Base-by-base conservation (phyloP, 1,284 basidiomycete genomes). In the Ustilago curta region DNA sequence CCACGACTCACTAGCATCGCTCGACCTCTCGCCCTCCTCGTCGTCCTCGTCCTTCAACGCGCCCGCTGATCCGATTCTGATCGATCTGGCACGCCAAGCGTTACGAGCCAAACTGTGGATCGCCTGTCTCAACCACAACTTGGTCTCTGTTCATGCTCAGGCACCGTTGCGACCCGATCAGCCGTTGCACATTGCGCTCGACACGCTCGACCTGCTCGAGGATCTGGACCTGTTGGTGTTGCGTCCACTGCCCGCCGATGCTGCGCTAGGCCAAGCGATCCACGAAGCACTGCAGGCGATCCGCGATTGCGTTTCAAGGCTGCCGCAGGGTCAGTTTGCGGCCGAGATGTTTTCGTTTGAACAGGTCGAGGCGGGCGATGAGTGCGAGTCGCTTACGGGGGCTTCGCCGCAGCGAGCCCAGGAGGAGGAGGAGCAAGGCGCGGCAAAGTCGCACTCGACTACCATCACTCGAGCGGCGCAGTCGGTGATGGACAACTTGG, bases 151-250 rank as follows among this genome's bases (percentile, higher is more conserved):
- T 8, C 37, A 65, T 8, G 44, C 56, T 12, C 51, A 44, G 7
- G 61, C 37, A 3, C 67, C 64, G 2, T 32, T 75, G 27, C 51
- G 60, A n/a, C 59, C 67, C 35, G 67, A 70, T 21, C 67, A 69
- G 49, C 62, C 63, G n/a, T 48, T 75, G 9, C 72, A 70, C 35
- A 63, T 75, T 25, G 72, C 67, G 8, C 60, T 75, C 16, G 67
- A 70, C 31, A 67, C 67, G 37, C 57, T 75, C 9, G 72, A 75
- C 40, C 43, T 75, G 52, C 64, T 75, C 21, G 72, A 75, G 18
- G 72, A 75, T n/a, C 57, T 70, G 8, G 52, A 74, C 31, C 48
- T 48, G 35, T 43, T 71, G 39, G 55, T 66, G 21, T 44, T 63
- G 2, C 45, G 56, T 4, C 47, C 59, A 45, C 39, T 48, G 1